Base-by-base conservation (phyloP, 2,329 filamentous ascomycete species). In the Hypoxylon sp. region DNA sequence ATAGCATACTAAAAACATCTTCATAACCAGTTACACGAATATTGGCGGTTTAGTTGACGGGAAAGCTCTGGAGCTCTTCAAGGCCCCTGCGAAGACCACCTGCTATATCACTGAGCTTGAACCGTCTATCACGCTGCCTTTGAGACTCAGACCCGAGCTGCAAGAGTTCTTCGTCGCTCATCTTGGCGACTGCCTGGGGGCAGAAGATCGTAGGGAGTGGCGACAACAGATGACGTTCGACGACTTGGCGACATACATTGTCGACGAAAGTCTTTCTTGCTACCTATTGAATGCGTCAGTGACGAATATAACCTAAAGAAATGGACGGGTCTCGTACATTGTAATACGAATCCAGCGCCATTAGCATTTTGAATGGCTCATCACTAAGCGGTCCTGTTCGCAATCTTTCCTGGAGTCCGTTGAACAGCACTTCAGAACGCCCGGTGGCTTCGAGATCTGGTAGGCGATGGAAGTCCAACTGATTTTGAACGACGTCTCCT, bases 231-330 rank as follows among this genome's bases (percentile, higher is more conserved):
- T 48, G 36, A 16, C 44, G 44, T 13, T 41, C 35, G 15, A 41
- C 31, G 15, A 48, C 44, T 27, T 48, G 44, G 4, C 36, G 44
- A 15, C 36, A 48, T 5, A 41, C 44, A 11, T 41, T 48, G 16
- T 48, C 44, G 16, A 48, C 36, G 12, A 48, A 48, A 6, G 11
- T 48, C 1, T 23, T 34, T 29, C 27, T 27, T 13, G 27, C 44
- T 13, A 41, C 9, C 44, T 41, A 13, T n/a, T n/a, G n/a, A 7
- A 13, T 6, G 11, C 19, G 11, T 48, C 20, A 48, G 15, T 21
- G n/a, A n/a, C n/a, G n/a, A n/a, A n/a, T n/a, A 41, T 12, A 3
- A 13, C n/a, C 5, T n/a, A n/a, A 5, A 12, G 7, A n/a, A 25
- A 26, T n/a, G 15, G 16, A 16, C 13, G 21, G 3, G 16, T 15